Evolutionary conservation across 2,329 filamentous ascomycete genomes (phyloP).

Genomic region (Lachnellula suecica): DNA sequence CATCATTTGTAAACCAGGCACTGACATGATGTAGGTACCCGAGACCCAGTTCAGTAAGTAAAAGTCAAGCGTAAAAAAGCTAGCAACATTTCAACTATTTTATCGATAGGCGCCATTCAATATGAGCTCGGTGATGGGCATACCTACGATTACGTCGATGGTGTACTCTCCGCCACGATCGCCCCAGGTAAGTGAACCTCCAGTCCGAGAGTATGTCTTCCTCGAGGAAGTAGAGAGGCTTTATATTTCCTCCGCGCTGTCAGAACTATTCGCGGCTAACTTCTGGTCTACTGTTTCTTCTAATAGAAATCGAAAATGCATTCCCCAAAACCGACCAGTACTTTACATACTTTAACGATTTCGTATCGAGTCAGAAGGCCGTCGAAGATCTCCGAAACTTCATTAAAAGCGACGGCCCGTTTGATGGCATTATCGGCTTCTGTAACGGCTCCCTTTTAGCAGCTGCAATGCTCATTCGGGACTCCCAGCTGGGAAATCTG

Average conservation of each 20-base stretch:
- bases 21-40: not conserved
- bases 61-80: too few relatives aligned
- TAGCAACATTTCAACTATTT: too few relatives aligned
- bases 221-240: not conserved
- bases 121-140: not conserved
- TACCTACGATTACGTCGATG: not conserved
- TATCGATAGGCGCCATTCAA: too few relatives aligned
- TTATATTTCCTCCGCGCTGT: not conserved
- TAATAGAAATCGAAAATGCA: not conserved
- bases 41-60: not conserved
- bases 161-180: not conserved
- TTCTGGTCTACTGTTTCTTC: not conserved
- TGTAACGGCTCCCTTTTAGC: not conserved
- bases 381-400: not conserved
- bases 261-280: not conserved
- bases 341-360: not conserved
- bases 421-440: slow-evolving; percentile 52
- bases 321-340: not conserved
- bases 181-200: not conserved
- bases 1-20: not conserved
- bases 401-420: not conserved
- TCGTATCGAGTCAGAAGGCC: not conserved
- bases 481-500: not conserved
- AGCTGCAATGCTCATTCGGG: not conserved
- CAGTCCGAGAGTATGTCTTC: not conserved